These are phyloP conservation scores for Boletellus emodensis DNA, from an alignment of 768 basidiomycete species.

Conservation along the genomic window DNA sequence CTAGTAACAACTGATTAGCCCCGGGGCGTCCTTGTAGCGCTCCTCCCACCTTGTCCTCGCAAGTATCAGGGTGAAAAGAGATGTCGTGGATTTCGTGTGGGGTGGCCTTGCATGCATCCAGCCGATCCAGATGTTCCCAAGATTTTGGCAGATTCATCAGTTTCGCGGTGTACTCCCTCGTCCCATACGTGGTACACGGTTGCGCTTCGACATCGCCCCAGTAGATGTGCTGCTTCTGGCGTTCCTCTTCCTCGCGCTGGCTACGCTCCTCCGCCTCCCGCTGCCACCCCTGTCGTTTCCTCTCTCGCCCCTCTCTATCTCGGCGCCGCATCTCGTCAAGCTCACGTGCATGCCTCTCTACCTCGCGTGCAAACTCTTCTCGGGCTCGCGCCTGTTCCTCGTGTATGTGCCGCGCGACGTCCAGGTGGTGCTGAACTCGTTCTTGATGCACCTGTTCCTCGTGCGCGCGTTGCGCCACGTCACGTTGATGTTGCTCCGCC, in stretches of 20 bases:
- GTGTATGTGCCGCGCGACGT: too few relatives aligned
- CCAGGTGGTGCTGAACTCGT: too few relatives aligned
- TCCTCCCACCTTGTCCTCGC: constrained; percentile 20
- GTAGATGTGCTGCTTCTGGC: constrained; percentile 20
- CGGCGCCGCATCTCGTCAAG: too few relatives aligned
- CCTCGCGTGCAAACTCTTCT: too few relatives aligned
- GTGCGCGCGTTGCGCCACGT: too few relatives aligned
- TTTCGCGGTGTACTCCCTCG: constrained; percentile 28
- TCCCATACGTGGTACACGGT: constrained; percentile 25
- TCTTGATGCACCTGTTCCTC: too few relatives aligned
- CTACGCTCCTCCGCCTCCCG: too few relatives aligned
- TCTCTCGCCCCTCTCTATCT: too few relatives aligned
- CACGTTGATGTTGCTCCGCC: too few relatives aligned
- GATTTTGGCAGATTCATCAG: constrained; percentile 26
- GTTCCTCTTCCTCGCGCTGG: constrained; percentile 19
- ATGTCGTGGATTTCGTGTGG: constrained; percentile 22
- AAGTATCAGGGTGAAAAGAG: constrained; percentile 13
- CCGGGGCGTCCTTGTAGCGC: neutral
- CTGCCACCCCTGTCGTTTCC: too few relatives aligned
- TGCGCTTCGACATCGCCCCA: constrained; percentile 18
- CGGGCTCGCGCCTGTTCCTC: too few relatives aligned
- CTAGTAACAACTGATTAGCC: neutral
- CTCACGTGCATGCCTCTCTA: too few relatives aligned
- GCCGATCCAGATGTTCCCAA: constrained; percentile 15
- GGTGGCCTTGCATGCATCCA: constrained; percentile 17